These are phyloP conservation scores for Elongisporangium undulatum DNA, from an alignment of 352 stramenopile species.

Conservation along the genomic window DNA sequence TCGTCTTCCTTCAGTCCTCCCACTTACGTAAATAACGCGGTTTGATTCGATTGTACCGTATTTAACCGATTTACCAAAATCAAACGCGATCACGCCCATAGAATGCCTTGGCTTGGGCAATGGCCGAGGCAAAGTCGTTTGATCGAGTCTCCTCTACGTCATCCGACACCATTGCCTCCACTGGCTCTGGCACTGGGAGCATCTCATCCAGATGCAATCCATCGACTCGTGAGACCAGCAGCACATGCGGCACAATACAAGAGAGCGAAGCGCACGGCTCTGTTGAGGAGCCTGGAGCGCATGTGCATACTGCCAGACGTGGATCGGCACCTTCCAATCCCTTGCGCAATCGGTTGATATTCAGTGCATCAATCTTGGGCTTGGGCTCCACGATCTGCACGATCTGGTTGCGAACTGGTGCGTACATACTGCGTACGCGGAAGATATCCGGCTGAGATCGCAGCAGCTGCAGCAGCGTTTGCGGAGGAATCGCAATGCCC, in stretches of 20 bases:
- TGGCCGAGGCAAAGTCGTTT: neutral
- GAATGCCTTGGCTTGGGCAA: neutral
- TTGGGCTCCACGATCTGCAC: conserved; percentile 16
- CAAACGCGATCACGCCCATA: neutral
- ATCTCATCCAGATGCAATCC: neutral
- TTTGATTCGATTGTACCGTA: neutral
- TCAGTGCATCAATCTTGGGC: neutral
- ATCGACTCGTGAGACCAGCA: conserved; percentile 23
- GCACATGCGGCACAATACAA: conserved; percentile 48
- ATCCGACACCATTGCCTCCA: neutral
- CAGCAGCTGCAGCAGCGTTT: conserved; percentile 20
- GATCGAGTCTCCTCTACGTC: neutral
- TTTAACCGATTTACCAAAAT: neutral
- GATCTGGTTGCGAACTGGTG: conserved; percentile 5
- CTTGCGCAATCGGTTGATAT: conserved; percentile 17
- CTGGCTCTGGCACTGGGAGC: neutral
- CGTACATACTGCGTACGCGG: conserved; percentile 17
- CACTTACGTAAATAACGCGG: too few relatives aligned
- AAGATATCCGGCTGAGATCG: conserved; percentile 25
- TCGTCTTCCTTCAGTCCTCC: neutral
- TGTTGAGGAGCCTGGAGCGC: conserved; percentile 16
- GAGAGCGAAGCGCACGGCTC: conserved; percentile 48
- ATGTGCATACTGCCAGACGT: conserved; percentile 36
- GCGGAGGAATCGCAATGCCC: neutral
- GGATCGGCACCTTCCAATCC: conserved; percentile 20